These are phyloP conservation scores for Acanthamoeba lenticulata DNA, from an alignment of 208 protist genomes.

Conservation along the genomic window DNA sequence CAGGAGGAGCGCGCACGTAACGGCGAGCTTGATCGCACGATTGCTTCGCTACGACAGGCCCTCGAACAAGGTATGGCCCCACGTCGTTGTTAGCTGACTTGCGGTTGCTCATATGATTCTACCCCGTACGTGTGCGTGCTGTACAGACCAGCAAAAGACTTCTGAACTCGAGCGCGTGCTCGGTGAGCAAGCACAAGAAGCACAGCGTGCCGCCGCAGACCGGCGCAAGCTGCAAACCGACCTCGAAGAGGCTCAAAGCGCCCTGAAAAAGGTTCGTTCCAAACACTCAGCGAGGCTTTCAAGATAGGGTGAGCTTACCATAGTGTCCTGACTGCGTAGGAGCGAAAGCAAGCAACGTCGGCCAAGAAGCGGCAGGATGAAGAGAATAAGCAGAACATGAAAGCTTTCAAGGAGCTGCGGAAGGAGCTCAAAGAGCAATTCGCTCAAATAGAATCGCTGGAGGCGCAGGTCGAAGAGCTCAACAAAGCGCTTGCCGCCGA, in stretches of 20 bases:
- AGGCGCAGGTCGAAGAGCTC: neutral
- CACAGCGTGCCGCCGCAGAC: neutral
- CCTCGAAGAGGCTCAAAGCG: neutral
- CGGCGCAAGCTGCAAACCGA: neutral
- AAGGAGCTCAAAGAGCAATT: constrained; percentile 11
- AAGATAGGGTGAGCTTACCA: neutral
- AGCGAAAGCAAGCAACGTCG: neutral
- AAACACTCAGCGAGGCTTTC: neutral
- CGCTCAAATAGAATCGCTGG: neutral
- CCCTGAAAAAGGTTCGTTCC: neutral
- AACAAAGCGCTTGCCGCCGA: neutral
- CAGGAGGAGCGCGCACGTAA: neutral
- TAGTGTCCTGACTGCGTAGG: neutral
- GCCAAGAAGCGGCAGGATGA: neutral
- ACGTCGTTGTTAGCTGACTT: neutral
- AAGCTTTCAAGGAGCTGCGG: neutral
- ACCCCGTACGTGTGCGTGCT: neutral
- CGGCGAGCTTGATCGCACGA: neutral
- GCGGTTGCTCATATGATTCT: neutral
- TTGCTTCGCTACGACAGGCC: neutral
- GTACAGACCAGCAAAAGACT: neutral
- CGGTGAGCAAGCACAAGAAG: neutral
- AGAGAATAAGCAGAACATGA: constrained; percentile 34
- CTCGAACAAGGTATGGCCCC: neutral
- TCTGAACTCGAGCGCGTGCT: neutral